A percentile compares a stretch with the other conserved stretches of the same genome.
Conservation (phyloP, 2,329 filamentous ascomycete species). For the Paraphoma chrysanthemicola region DNA sequence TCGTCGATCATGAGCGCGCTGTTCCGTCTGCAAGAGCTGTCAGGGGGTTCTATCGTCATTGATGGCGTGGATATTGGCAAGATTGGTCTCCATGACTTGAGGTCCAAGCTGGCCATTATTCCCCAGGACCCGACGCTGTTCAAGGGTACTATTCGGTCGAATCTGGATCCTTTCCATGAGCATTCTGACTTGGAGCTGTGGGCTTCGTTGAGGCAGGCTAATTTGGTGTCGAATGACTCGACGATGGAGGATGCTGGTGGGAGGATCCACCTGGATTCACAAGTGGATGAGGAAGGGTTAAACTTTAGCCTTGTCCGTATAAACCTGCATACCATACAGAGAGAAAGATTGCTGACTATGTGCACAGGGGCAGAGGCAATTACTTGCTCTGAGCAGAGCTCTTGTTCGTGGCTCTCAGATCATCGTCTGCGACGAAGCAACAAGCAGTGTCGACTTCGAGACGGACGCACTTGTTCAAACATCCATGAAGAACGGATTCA, state of each 20-base stretch:
- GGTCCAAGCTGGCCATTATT: constrained; percentile 80
- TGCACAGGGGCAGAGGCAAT: too few species aligned
- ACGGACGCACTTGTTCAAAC: constrained; percentile 93
- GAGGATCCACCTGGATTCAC: constrained; percentile 80
- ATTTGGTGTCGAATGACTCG: constrained; percentile 65
- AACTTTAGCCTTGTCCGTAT: too few species aligned
- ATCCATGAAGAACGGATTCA: constrained; percentile 67
- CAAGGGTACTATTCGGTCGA: constrained; percentile 78
- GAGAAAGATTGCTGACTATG: too few species aligned
- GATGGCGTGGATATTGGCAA: constrained; percentile 68
- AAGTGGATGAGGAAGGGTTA: constrained; percentile 95
- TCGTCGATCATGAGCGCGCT: constrained; percentile 83
- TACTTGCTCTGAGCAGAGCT: constrained; percentile 92
- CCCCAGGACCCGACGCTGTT: constrained; percentile 86
- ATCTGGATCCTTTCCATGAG: constrained; percentile 81
- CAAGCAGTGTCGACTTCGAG: constrained; percentile 69
- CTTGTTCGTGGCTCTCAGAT: constrained; percentile 87
- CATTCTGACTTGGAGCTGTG: constrained; percentile 80
- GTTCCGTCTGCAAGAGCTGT: constrained; percentile 70
- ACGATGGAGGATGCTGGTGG: constrained; percentile 54
- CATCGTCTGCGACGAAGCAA: constrained; percentile 97
- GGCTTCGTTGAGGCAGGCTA: constrained; percentile 78
- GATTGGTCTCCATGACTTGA: constrained; percentile 76
- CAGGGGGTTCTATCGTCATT: constrained; percentile 56
- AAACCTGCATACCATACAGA: too few species aligned